Base-by-base conservation (phyloP, 768 basidiomycete genomes). In the Fistulinella prunicolor region DNA sequence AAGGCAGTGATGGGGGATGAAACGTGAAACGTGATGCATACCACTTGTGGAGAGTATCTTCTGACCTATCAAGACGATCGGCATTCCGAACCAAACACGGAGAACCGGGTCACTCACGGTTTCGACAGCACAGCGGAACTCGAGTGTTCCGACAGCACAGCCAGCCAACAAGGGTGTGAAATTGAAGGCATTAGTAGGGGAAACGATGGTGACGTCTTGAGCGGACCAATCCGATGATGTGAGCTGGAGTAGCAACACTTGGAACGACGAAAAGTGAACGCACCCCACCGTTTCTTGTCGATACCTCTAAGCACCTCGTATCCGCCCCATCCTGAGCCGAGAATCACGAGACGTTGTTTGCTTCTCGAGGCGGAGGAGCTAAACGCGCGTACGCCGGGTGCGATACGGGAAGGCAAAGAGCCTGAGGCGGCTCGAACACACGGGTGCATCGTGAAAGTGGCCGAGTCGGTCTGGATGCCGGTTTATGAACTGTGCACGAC, bases 321-420 rank as follows among this genome's bases (percentile, higher is more conserved):
- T 0, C 86, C 86, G 47, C 84, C 86, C 86, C 86, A 89, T 20
- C 86, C 86, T 9, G 85, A 86, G 9, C 86, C 86, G 7, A 88
- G 70, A 51, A 89, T 82, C 17, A 87, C 78, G 29, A 88, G 75
- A 28, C 70, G 66, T 41, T 72, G 72, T 47, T 73, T 70, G 19
- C 49, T 50, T 30, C 57, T 49, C 1, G 65, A 48, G 8, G 59
- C 40, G 4, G 76, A 73, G 16, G 70, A 72, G 44, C 66, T 70
- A 47, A 79, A 77, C 45, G 53, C 51, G 21, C 75, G 72, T 24
- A 43, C 43, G 47, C 38, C 41, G n/a, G 40, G 29, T 21, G 26
- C 10, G 45, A 43, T 39, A 28, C 28, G 44, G 28, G 30, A 17
- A 21, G 49, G 30, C 7, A 8, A 8, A 32, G 30, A 32, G 30